Conservation (phyloP, 2,329 filamentous ascomycete genomes). For the Colletotrichum sidae region DNA sequence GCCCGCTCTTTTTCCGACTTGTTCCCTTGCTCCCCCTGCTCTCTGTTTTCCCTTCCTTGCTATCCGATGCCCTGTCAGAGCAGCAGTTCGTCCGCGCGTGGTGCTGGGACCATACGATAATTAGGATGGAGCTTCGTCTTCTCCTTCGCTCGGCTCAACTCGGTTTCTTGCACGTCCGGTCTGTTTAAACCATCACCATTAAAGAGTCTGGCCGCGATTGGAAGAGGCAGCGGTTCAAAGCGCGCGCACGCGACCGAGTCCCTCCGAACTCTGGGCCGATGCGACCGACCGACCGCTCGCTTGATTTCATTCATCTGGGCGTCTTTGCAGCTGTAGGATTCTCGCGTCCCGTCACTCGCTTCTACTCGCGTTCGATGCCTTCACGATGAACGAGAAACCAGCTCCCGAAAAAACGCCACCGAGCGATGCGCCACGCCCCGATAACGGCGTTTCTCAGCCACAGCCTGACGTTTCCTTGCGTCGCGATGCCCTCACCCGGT, state of each 20-base stretch:
- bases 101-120: too few species aligned
- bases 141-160: too few species aligned
- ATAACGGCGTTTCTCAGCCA: background rate
- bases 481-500: conserved; percentile 28
- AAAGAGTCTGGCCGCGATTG: too few species aligned
- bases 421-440: conserved; percentile 2
- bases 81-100: too few species aligned
- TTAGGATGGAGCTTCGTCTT: too few species aligned
- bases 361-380: conserved; percentile 3
- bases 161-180: too few species aligned
- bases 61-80: too few species aligned
- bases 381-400: conserved; percentile 25
- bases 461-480: background rate
- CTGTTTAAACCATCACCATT: too few species aligned
- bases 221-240: too few species aligned
- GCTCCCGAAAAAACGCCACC: background rate
- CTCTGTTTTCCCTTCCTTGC: background rate
- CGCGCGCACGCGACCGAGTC: too few species aligned
- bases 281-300: conserved; percentile 13
- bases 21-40: background rate
- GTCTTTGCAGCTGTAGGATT: conserved; percentile 2
- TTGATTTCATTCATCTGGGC: background rate
- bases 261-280: background rate
- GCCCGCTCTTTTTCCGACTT: conserved; percentile 24
- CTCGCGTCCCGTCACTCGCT: background rate